These are phyloP conservation scores for Jamesozyma gamospora DNA, from an alignment of 805 yeast genomes.

Conservation along the genomic window DNA sequence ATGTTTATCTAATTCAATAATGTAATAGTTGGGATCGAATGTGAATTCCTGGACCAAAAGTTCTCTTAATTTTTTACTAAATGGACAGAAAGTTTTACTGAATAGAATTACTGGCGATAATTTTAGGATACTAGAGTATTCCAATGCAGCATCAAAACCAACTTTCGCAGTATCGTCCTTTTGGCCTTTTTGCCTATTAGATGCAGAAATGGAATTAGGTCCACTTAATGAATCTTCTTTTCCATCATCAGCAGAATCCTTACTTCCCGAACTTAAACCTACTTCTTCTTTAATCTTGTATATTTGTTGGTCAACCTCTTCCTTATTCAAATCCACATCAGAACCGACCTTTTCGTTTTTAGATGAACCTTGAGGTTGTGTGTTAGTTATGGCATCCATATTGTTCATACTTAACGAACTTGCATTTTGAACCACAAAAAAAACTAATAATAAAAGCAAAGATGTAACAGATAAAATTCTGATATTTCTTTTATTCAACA, in stretches of 20 bases:
- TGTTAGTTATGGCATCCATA: not conserved
- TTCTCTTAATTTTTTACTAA: conserved; percentile 58
- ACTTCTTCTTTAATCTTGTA: conserved; percentile 16
- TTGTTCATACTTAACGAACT: conserved; percentile 4
- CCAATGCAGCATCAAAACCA: conserved; percentile 41
- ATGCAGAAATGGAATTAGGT: conserved; percentile 9
- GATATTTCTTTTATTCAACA: conserved; percentile 20
- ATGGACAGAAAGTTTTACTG: conserved; percentile 57
- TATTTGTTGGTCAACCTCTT: conserved; percentile 10
- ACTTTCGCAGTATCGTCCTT: not conserved
- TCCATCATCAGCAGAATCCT: conserved; percentile 4
- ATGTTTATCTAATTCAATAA: conserved; percentile 79
- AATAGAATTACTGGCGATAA: conserved; percentile 58
- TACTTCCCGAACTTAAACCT: conserved; percentile 2
- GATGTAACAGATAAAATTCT: conserved; percentile 22
- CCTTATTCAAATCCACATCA: not conserved
- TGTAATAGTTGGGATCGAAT: conserved; percentile 59
- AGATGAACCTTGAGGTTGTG: not conserved
- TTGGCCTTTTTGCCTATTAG: conserved; percentile 1
- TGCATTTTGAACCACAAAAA: conserved; percentile 22
- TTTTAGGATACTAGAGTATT: conserved; percentile 45
- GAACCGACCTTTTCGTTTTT: not conserved
- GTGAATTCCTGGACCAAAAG: conserved; percentile 48
- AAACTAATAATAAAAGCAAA: conserved; percentile 17
- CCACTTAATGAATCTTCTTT: conserved; percentile 8